Percentiles rank a stretch among this genome's conserved stretches.
These are phyloP conservation scores for Penicillium oxalicum DNA, from an alignment of 2,329 filamentous ascomycete genomes.

Conservation along the genomic window DNA sequence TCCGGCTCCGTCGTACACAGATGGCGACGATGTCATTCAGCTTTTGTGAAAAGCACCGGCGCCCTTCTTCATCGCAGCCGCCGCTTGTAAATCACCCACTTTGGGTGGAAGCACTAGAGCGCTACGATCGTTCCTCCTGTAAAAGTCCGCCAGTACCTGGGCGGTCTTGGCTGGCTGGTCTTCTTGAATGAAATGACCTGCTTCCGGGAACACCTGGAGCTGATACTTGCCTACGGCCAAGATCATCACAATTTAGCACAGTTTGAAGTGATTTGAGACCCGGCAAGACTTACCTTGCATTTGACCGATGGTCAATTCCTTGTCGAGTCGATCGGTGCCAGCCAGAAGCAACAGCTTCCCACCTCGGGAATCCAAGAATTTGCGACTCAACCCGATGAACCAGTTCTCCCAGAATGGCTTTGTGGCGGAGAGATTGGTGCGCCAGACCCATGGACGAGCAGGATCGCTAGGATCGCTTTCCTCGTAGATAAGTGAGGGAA, in stretches of 20 bases:
- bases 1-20: too few species aligned
- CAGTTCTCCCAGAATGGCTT: slow-evolving; percentile 91
- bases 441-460: slow-evolving; percentile 67
- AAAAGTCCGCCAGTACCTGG: slow-evolving; percentile 79
- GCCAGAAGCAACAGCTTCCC: slow-evolving; percentile 82
- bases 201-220: slow-evolving; percentile 86
- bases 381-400: slow-evolving; percentile 81
- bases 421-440: slow-evolving; percentile 75
- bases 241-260: not conserved
- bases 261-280: not conserved
- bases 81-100: slow-evolving; percentile 62
- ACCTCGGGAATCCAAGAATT: slow-evolving; percentile 74
- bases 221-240: slow-evolving; percentile 68
- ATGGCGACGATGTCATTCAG: not conserved
- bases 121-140: slow-evolving; percentile 81
- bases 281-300: slow-evolving; percentile 71
- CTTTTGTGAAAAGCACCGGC: slow-evolving; percentile 10
- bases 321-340: slow-evolving; percentile 84
- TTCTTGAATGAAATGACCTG: slow-evolving; percentile 95
- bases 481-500: slow-evolving; percentile 67
- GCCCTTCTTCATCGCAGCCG: slow-evolving; percentile 37
- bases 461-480: slow-evolving; percentile 31
- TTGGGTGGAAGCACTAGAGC: slow-evolving; percentile 85
- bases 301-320: slow-evolving; percentile 88
- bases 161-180: slow-evolving; percentile 89